phyloP scores from a whole-genome alignment of 2,329 filamentous ascomycete species.

The Pseudopyrenochaeta lycopersici region DNA sequence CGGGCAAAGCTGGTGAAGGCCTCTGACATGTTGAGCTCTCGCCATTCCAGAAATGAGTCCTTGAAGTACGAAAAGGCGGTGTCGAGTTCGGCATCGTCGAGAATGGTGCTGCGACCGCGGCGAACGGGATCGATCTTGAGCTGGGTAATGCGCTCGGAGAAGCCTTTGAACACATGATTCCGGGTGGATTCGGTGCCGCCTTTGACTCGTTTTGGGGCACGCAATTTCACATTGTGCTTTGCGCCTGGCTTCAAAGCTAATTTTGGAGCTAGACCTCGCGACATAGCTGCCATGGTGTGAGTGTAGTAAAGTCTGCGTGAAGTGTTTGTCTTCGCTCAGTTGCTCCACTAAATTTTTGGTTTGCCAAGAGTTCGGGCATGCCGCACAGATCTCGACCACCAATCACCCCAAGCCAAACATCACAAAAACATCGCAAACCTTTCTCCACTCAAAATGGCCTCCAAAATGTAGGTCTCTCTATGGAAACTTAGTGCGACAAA shows the following conservation, averaged over 20 bases:
- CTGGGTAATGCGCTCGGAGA: slow-evolving; percentile 87
- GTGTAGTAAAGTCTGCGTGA: not conserved
- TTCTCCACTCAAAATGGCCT: slow-evolving; percentile 56
- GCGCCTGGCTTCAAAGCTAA: slow-evolving; percentile 10
- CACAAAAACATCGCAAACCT: slow-evolving; percentile 15
- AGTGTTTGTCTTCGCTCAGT: not conserved
- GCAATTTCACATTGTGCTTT: slow-evolving; percentile 33
- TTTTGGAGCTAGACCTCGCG: slow-evolving; percentile 42
- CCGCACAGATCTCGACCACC: slow-evolving; percentile 19
- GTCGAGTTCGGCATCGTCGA: slow-evolving; percentile 80
- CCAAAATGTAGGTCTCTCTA: slow-evolving; percentile 59
- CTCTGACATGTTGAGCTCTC: slow-evolving; percentile 87
- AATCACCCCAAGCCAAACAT: slow-evolving; percentile 20
- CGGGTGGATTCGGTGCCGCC: slow-evolving; percentile 77
- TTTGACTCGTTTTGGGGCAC: slow-evolving; percentile 71
- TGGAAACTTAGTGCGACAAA: no score
- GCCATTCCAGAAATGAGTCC: slow-evolving; percentile 85
- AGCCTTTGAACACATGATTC: slow-evolving; percentile 90
- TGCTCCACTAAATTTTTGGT: slow-evolving; percentile 43
- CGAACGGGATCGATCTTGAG: slow-evolving; percentile 94
- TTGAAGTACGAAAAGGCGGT: slow-evolving; percentile 87
- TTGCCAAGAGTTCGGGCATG: slow-evolving; percentile 30
- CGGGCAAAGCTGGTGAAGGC: slow-evolving; percentile 80
- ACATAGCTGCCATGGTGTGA: slow-evolving; percentile 55
- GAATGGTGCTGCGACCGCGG: slow-evolving; percentile 83